Evolutionary conservation across 805 yeast genomes (phyloP).

Genomic region (Nakazawaea pomicola): DNA sequence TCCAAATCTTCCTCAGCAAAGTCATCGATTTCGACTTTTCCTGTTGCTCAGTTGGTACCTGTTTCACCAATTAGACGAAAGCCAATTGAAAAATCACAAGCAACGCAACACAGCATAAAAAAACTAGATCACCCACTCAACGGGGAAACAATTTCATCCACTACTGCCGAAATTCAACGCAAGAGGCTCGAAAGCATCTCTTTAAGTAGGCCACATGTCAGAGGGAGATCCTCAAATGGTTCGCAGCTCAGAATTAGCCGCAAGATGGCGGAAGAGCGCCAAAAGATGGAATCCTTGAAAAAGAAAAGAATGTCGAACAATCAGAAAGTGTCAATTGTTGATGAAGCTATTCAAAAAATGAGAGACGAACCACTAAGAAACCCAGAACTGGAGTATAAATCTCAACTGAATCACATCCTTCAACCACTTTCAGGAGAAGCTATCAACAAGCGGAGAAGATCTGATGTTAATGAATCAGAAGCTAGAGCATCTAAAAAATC

Average conservation of each 20-base stretch:
- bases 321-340: background rate
- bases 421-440: slow-evolving; percentile 9
- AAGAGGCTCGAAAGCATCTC: slow-evolving; percentile 6
- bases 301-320: slow-evolving; percentile 5
- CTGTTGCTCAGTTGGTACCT: slow-evolving; percentile 2
- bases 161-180: slow-evolving; percentile 5
- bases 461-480: slow-evolving; percentile 21
- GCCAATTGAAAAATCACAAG: no score
- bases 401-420: no score
- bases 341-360: no score
- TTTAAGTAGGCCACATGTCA: slow-evolving; percentile 3
- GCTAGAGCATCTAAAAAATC: no score
- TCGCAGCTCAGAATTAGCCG: slow-evolving; percentile 6
- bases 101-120: no score
- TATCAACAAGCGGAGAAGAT: slow-evolving; percentile 19
- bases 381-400: no score
- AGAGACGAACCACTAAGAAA: slow-evolving; percentile 12
- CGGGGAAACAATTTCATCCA: background rate
- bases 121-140: no score
- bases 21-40: slow-evolving; percentile 5
- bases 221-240: no score
- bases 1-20: background rate
- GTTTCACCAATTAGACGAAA: background rate
- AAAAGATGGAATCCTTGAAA: slow-evolving; percentile 6
- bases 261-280: slow-evolving; percentile 13